phyloP scores from a whole-genome alignment of 345 rosid genomes.

The Melaleuca quinquenervia region DNA sequence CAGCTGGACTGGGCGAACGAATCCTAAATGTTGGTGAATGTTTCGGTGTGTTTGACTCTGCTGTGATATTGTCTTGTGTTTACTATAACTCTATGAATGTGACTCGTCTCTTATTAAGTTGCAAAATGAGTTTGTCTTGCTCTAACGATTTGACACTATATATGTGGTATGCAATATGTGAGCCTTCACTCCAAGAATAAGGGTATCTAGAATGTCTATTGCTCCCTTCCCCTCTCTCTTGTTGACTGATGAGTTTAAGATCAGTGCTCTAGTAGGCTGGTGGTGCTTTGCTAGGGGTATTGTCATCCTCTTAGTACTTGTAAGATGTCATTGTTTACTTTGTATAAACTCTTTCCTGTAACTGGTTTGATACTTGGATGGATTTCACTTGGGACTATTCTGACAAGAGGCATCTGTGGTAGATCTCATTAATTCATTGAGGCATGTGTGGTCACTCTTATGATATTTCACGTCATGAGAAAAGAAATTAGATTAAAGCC shows the following conservation, averaged over 20 bases:
- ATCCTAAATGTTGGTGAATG: not conserved
- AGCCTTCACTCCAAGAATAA: not conserved
- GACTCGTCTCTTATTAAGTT: not conserved
- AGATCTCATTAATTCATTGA: not conserved
- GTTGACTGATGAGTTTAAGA: not conserved
- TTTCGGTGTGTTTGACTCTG: not conserved
- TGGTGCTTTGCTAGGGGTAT: not conserved
- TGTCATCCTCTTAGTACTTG: not conserved
- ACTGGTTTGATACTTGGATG: not conserved
- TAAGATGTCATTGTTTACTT: not conserved
- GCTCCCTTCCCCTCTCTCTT: not conserved
- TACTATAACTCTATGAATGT: not conserved
- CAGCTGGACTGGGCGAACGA: not conserved
- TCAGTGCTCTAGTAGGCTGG: not conserved
- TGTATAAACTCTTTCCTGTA: not conserved
- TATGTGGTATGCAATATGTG: not conserved
- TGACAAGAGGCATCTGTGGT: not conserved
- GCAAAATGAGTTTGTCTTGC: not conserved
- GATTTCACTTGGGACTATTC: not conserved
- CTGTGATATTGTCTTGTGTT: not conserved
- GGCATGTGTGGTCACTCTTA: not conserved
- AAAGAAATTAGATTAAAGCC: not conserved
- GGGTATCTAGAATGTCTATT: not conserved
- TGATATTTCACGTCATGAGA: not conserved
- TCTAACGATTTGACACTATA: not conserved